Evolutionary conservation across 169 alveolate genomes (phyloP), one percentile per base, ranked within the genome.

Genomic region (Eimeria necatrix): DNA sequence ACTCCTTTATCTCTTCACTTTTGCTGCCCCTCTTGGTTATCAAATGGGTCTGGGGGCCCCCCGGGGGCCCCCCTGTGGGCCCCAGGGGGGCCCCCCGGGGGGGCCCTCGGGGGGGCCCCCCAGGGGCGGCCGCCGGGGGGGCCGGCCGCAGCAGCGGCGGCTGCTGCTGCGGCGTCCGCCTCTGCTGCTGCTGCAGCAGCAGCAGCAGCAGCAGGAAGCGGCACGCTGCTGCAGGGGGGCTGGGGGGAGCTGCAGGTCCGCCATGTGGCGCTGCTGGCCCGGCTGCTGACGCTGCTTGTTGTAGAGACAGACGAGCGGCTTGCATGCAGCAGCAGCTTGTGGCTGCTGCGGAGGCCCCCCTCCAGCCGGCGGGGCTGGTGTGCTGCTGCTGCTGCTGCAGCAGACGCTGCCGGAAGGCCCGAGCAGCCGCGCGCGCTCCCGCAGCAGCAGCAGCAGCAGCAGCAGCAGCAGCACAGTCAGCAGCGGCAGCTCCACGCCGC

Each of bases 221-320:
- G 56, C 59, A 74, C 49, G 49, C 12, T 46, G 85, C 56, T 74
- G 56, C 85, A 74, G 60, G 85, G 60, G 12, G 85, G 56, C 12
- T 24, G 60, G 56, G 85, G 41, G 56, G 85, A 24, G 61, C 93
- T 86, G 51, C 51, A 59, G 61, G 64, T 86, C 61, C 59, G 93
- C 3, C 93, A 86, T 46, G 70, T 86, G 49, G 80, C 93, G 6
- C 81, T 64, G 41, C 51, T 86, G 68, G 64, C 93, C 18, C 93
- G 93, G 48, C 83, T 86, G 51, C 83, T 86, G 60, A 64, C 81
- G 41, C 83, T 86, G 52, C 83, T 86, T 41, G 61, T 86, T 22
- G 70, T 86, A 4, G 93, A 86, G 46, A 12, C 81, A 60, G 93
- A 86, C 51, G 93, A 86, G 16, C 93, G 93, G 64, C 93, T 56